Evolutionary conservation across 2,329 filamentous ascomycete genomes (phyloP).

Genomic region (Aspergillus ibericus): DNA sequence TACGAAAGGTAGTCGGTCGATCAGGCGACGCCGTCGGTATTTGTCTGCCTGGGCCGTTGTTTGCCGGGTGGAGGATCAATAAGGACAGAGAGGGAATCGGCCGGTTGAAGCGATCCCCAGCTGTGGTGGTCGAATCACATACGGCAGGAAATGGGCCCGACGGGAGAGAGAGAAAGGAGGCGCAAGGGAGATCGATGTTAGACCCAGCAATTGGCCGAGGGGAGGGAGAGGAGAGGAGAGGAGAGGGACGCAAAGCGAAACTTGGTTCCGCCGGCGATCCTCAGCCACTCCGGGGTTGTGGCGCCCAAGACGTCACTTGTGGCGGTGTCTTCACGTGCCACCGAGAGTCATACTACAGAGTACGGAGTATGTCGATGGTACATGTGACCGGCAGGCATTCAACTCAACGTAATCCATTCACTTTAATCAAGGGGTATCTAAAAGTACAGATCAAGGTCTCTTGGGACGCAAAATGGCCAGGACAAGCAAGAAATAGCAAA

Average conservation of each 20-base stretch:
- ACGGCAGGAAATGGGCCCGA: not conserved
- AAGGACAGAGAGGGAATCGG: not conserved
- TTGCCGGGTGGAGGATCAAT: slow-evolving; percentile 1
- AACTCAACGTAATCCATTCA: slow-evolving; percentile 10
- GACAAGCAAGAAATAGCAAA: slow-evolving; percentile 11
- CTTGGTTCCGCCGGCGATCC: slow-evolving; percentile 6
- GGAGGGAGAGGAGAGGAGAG: not conserved
- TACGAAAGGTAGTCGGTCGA: not conserved
- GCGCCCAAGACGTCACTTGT: slow-evolving; percentile 12
- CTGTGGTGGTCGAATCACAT: not conserved
- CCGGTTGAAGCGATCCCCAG: slow-evolving; percentile 3
- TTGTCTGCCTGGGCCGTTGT: slow-evolving; percentile 3
- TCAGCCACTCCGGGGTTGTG: slow-evolving; percentile 10
- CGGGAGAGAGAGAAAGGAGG: not conserved
- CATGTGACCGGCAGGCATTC: no score
- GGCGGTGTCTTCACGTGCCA: slow-evolving; percentile 7
- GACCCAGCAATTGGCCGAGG: not conserved
- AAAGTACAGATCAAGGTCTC: slow-evolving; percentile 28
- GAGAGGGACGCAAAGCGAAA: not conserved
- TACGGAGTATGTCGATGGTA: no score
- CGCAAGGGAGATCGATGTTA: not conserved
- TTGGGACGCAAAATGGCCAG: slow-evolving; percentile 7
- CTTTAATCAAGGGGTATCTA: slow-evolving; percentile 35
- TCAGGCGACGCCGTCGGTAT: not conserved
- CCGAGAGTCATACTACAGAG: no score